These are phyloP conservation scores for Serendipita vermifera DNA, from an alignment of 768 basidiomycete genomes.

Conservation along the genomic window DNA sequence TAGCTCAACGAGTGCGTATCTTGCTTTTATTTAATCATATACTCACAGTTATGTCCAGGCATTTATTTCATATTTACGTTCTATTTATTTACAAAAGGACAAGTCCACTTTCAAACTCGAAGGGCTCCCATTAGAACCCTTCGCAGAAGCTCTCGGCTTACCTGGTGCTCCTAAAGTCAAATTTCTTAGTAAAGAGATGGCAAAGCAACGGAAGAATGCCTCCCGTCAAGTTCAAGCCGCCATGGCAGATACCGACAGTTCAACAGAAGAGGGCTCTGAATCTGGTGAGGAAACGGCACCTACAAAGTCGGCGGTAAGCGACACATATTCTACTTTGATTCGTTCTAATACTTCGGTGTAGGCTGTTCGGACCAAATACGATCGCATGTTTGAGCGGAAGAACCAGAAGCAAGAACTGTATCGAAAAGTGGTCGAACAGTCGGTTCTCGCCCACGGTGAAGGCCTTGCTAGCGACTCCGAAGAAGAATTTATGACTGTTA, in stretches of 20 bases:
- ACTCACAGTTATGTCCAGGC: conserved; percentile 38
- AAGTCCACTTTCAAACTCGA: conserved; percentile 83
- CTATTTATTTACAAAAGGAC: conserved; percentile 85
- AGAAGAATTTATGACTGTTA: conserved; percentile 89
- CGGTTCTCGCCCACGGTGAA: conserved; percentile 24
- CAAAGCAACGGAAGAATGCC: conserved; percentile 67
- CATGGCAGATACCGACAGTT: conserved; percentile 24
- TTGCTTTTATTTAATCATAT: background rate
- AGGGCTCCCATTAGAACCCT: conserved; percentile 68
- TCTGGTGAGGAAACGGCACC: conserved; percentile 12
- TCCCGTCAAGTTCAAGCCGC: conserved; percentile 33
- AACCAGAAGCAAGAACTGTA: conserved; percentile 91
- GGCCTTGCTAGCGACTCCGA: conserved; percentile 30
- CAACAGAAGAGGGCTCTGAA: conserved; percentile 17
- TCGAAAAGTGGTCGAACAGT: conserved; percentile 69
- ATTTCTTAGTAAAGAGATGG: conserved; percentile 53
- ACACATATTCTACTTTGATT: background rate
- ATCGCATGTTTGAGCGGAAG: conserved; percentile 93
- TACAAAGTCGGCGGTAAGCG: background rate
- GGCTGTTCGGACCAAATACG: conserved; percentile 79
- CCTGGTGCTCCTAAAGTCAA: conserved; percentile 95
- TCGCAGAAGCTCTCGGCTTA: conserved; percentile 79
- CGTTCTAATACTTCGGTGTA: background rate
- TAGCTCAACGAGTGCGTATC: conserved; percentile 71
- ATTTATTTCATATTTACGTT: conserved; percentile 90